A percentile compares a stretch with the other conserved stretches of the same genome.
Conservation (phyloP, 23 red algal genomes). For the Gracilaria domingensis region DNA sequence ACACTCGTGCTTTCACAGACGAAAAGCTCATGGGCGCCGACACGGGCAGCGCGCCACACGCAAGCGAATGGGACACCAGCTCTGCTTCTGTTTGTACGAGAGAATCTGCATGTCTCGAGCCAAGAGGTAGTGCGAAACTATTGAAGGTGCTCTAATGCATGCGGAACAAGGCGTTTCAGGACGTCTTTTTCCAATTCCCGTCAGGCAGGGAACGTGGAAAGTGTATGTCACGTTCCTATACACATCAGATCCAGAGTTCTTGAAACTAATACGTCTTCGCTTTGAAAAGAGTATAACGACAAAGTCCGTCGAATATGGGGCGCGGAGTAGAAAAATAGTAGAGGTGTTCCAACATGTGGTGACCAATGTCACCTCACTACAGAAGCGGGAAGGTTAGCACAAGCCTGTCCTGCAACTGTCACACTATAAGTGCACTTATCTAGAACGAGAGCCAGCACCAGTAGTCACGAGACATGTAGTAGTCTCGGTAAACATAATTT, state of each 20-base stretch:
- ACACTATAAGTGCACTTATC: neutral
- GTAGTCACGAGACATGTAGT: neutral
- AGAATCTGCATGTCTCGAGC: neutral
- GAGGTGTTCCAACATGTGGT: neutral
- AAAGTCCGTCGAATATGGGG: neutral
- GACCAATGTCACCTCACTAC: neutral
- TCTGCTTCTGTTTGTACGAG: no score
- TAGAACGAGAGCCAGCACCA: neutral
- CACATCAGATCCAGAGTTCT: neutral
- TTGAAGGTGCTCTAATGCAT: neutral
- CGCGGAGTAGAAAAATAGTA: neutral
- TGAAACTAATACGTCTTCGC: neutral
- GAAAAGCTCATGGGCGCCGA: neutral
- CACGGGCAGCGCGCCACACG: neutral
- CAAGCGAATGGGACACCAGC: neutral
- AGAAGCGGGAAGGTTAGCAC: neutral
- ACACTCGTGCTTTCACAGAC: neutral
- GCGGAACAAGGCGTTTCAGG: neutral
- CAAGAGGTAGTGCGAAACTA: neutral
- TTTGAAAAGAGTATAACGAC: neutral
- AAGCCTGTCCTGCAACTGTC: conserved; percentile 1
- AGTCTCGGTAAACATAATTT: neutral
- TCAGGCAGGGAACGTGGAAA: neutral
- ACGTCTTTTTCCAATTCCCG: neutral
- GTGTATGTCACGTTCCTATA: conserved; percentile 10